A percentile compares a stretch with the other conserved stretches of the same genome.
Evolutionary conservation across 2,329 filamentous ascomycete species (phyloP).

Genomic region (Trichoderma sp.): DNA sequence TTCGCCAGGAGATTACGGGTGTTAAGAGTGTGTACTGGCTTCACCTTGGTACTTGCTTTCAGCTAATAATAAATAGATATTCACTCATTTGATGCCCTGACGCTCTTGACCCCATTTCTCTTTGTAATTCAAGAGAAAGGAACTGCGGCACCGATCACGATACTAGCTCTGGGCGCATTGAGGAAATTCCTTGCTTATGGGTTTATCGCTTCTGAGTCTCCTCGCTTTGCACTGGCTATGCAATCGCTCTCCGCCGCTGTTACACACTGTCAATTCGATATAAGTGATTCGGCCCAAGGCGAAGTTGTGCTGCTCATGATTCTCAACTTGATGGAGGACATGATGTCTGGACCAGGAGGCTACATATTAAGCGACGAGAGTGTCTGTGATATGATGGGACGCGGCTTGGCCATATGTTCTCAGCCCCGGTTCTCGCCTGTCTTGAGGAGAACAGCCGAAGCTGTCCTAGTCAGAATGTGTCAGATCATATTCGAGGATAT

Average conservation of each 20-base stretch:
- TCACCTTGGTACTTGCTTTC: background rate
- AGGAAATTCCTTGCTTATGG: conserved; percentile 97
- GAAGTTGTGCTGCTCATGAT: conserved; percentile 95
- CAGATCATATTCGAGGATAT: conserved; percentile 95
- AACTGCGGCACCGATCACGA: conserved; percentile 93
- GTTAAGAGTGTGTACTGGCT: conserved; percentile 65
- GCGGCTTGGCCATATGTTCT: conserved; percentile 94
- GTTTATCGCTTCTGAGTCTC: conserved; percentile 79
- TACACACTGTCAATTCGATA: conserved; percentile 96
- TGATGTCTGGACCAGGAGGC: conserved; percentile 91
- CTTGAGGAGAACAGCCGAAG: conserved; percentile 85
- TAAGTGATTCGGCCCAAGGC: conserved; percentile 89
- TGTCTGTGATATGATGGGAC: conserved; percentile 99
- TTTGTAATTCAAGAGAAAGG: conserved; percentile 96
- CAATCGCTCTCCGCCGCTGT: conserved; percentile 91
- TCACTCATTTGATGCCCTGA: conserved; percentile 80
- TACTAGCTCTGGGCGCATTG: conserved; percentile 86
- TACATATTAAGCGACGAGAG: conserved; percentile 96
- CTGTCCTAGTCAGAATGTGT: conserved; percentile 98
- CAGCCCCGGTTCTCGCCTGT: conserved; percentile 89
- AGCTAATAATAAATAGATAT: conserved; percentile 60
- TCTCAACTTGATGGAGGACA: conserved; percentile 95
- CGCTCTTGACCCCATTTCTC: conserved; percentile 87
- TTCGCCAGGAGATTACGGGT: conserved; percentile 82
- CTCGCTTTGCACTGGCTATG: conserved; percentile 88